A percentile compares a stretch with the other conserved stretches of the same genome.
These are phyloP conservation scores for Diddensiella caesifluorescens DNA, from an alignment of 805 yeast species.

Conservation along the genomic window DNA sequence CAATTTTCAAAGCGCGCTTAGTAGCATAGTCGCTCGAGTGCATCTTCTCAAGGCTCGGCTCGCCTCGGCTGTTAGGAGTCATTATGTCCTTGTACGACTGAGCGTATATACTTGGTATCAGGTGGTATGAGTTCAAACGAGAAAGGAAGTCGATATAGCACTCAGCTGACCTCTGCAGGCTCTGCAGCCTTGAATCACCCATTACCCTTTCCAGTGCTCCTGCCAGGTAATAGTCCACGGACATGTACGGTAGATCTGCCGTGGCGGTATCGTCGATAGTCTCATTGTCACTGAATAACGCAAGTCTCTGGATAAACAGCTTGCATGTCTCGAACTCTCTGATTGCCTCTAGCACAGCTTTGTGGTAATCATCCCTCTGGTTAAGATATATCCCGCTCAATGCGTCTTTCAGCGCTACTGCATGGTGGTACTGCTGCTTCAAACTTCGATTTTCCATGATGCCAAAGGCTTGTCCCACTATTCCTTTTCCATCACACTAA, in stretches of 20 bases:
- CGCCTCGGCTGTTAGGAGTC: background rate
- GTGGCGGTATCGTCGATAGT: conserved; percentile 63
- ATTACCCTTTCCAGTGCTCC: conserved; percentile 27
- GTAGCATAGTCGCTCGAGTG: conserved; percentile 34
- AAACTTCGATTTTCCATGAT: conserved; percentile 8
- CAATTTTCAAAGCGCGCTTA: conserved; percentile 68
- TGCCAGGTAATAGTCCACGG: conserved; percentile 58
- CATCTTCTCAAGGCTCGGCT: conserved; percentile 1
- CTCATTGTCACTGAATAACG: conserved; percentile 71
- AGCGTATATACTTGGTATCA: background rate
- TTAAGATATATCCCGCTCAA: background rate
- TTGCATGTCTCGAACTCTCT: conserved; percentile 43
- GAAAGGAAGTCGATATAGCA: conserved; percentile 25
- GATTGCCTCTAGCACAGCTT: conserved; percentile 33
- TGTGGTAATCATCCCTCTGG: conserved; percentile 10
- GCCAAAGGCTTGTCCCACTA: background rate
- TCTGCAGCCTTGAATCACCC: background rate
- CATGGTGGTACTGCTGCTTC: conserved; percentile 13
- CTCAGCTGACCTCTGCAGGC: conserved; percentile 19
- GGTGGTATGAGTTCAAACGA: conserved; percentile 20
- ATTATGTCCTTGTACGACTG: background rate
- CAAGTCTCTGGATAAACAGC: conserved; percentile 40
- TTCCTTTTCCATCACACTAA: background rate
- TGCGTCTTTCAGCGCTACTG: background rate
- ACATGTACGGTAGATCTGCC: conserved; percentile 52